Conservation (phyloP, 2,329 filamentous ascomycete species). For the Ilyonectria destructans region DNA sequence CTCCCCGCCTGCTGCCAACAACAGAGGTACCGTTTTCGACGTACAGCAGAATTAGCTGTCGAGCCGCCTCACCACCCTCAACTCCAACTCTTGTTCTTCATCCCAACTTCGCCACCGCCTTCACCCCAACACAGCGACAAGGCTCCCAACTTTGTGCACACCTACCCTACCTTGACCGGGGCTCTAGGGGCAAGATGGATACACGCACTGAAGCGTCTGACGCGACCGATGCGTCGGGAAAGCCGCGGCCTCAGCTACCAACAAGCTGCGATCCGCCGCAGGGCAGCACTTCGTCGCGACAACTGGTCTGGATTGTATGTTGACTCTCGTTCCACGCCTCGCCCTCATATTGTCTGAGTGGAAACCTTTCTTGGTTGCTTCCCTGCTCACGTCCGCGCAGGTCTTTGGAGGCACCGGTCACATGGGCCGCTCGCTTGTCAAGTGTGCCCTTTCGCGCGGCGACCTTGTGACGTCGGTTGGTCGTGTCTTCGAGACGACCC, state of each 20-base stretch:
- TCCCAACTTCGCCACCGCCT: slow-evolving; percentile 9
- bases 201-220: slow-evolving; percentile 47
- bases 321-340: slow-evolving; percentile 14
- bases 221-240: slow-evolving; percentile 46
- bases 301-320: slow-evolving; percentile 88
- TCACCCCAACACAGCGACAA: slow-evolving; percentile 18
- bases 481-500: slow-evolving; percentile 82
- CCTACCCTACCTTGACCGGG: slow-evolving; percentile 4
- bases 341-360: neutral
- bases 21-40: slow-evolving; percentile 15
- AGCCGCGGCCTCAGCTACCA: slow-evolving; percentile 74
- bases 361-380: slow-evolving; percentile 24
- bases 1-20: slow-evolving; percentile 10
- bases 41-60: slow-evolving; percentile 5
- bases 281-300: slow-evolving; percentile 78
- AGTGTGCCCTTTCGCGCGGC: slow-evolving; percentile 83
- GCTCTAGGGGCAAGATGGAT: slow-evolving; percentile 40
- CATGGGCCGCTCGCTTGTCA: slow-evolving; percentile 92
- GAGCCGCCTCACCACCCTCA: slow-evolving; percentile 4
- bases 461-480: slow-evolving; percentile 92
- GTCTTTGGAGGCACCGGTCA: slow-evolving; percentile 98
- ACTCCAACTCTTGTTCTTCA: neutral
- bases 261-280: slow-evolving; percentile 89
- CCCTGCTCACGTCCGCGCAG: slow-evolving; percentile 60
- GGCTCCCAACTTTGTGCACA: neutral